Conservation (phyloP, 2,329 filamentous ascomycete species). For the Alternaria triticimaculans region DNA sequence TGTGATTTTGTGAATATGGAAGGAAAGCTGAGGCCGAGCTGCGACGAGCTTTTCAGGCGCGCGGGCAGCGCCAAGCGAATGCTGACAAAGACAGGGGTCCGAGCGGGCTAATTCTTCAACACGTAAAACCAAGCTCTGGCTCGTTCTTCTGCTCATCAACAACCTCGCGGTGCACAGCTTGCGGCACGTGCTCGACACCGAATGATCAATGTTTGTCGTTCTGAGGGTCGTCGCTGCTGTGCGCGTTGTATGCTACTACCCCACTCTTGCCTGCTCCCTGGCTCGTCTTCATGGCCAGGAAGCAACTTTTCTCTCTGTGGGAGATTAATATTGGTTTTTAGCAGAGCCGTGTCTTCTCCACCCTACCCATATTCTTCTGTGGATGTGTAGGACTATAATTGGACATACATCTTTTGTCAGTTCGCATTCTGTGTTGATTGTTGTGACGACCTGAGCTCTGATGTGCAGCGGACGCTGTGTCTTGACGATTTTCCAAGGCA, state of each 20-base stretch:
- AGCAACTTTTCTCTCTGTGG: slow-evolving; percentile 60
- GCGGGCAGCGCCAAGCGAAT: slow-evolving; percentile 20
- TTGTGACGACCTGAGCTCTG: neutral
- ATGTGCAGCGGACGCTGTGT: neutral
- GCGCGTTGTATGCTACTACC: slow-evolving; percentile 19
- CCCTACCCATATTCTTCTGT: slow-evolving; percentile 53
- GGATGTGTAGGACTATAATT: slow-evolving; percentile 56
- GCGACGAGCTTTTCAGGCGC: slow-evolving; percentile 27
- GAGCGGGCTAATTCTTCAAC: slow-evolving; percentile 21
- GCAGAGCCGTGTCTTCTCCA: slow-evolving; percentile 62
- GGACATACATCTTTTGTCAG: slow-evolving; percentile 51
- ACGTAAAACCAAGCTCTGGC: slow-evolving; percentile 2
- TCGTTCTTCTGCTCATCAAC: slow-evolving; percentile 8
- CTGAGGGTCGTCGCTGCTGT: slow-evolving; percentile 12
- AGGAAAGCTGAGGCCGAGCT: slow-evolving; percentile 15
- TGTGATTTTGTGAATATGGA: slow-evolving; percentile 51
- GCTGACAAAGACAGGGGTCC: slow-evolving; percentile 19
- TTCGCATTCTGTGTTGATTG: neutral
- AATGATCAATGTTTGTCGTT: slow-evolving; percentile 29
- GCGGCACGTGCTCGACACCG: slow-evolving; percentile 6
- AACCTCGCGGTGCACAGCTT: slow-evolving; percentile 7
- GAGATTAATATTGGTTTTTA: slow-evolving; percentile 59
- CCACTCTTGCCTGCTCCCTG: slow-evolving; percentile 61
- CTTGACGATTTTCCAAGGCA: neutral
- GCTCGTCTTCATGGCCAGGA: slow-evolving; percentile 54